Evolutionary conservation across 73 alveolate species (phyloP).

Genomic region (Paramecium pentaurelia): DNA sequence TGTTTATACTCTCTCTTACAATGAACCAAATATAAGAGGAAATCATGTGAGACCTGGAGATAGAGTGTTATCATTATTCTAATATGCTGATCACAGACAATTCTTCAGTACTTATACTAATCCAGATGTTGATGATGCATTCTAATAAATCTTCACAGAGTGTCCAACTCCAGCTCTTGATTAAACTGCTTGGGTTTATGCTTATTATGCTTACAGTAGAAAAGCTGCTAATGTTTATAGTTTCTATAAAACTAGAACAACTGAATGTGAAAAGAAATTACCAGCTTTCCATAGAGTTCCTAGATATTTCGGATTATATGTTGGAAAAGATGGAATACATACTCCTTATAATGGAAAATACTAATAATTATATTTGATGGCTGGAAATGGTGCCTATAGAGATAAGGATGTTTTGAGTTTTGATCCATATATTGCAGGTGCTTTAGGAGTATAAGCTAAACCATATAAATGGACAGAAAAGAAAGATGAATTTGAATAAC

Average conservation of each 20-base stretch:
- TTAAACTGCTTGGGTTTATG: constrained; percentile 46
- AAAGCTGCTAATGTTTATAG: background rate
- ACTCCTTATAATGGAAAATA: constrained; percentile 39
- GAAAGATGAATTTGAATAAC: background rate
- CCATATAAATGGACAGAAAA: constrained; percentile 27
- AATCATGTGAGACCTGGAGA: constrained; percentile 49
- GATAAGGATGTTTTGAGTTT: background rate
- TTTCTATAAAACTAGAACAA: constrained; percentile 2
- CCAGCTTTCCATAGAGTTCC: constrained; percentile 34
- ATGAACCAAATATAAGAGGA: constrained; percentile 32
- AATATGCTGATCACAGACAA: constrained; percentile 9
- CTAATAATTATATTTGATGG: background rate
- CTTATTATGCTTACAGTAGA: constrained; percentile 39
- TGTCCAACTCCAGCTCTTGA: constrained; percentile 16
- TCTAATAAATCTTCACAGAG: background rate
- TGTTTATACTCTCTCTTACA: constrained; percentile 25
- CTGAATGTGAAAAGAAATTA: constrained; percentile 16
- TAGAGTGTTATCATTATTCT: constrained; percentile 2
- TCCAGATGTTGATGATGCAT: constrained; percentile 22
- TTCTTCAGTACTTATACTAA: constrained; percentile 30
- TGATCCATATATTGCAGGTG: constrained; percentile 39
- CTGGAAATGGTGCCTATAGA: constrained; percentile 47
- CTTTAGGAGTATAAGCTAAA: background rate
- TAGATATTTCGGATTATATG: constrained; percentile 31
- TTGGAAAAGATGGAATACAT: constrained; percentile 47